Evolutionary conservation across 108 stramenopile species (phyloP).

Genomic region (Fragilaria radians): DNA sequence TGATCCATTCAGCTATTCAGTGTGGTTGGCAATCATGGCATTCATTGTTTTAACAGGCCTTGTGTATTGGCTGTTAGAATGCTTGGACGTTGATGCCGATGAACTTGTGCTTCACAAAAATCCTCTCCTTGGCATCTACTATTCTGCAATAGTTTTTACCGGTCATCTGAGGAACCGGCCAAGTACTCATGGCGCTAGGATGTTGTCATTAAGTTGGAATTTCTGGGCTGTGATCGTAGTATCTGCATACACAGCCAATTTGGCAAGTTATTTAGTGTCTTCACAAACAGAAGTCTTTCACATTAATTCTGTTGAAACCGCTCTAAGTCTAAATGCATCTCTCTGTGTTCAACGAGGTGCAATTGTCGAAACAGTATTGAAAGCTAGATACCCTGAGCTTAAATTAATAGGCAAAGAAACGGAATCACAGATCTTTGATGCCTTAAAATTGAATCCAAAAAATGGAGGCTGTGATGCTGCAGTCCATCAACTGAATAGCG

Average conservation of each 20-base stretch:
- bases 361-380: background rate
- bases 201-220: background rate
- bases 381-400: background rate
- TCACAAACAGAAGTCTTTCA: background rate
- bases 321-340: background rate
- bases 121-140: constrained; percentile 7
- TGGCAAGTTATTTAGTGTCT: constrained; percentile 18
- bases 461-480: constrained; percentile 3
- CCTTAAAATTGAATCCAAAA: too few relatives aligned
- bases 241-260: constrained; percentile 22
- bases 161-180: constrained; percentile 14
- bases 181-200: background rate
- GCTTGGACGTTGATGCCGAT: constrained; percentile 5
- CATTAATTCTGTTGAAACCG: background rate
- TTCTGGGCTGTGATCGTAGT: constrained; percentile 23
- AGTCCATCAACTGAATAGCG: background rate
- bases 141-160: constrained; percentile 10
- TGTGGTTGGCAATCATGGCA: constrained; percentile 17
- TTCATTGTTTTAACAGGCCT: constrained; percentile 15
- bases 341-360: background rate
- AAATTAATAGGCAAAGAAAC: background rate
- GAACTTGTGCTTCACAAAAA: background rate
- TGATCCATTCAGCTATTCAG: constrained; percentile 11
- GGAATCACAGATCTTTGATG: background rate
- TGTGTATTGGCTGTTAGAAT: constrained; percentile 14